phyloP scores from a whole-genome alignment of 1,284 basidiomycete species.

The Heterobasidion annosum region DNA sequence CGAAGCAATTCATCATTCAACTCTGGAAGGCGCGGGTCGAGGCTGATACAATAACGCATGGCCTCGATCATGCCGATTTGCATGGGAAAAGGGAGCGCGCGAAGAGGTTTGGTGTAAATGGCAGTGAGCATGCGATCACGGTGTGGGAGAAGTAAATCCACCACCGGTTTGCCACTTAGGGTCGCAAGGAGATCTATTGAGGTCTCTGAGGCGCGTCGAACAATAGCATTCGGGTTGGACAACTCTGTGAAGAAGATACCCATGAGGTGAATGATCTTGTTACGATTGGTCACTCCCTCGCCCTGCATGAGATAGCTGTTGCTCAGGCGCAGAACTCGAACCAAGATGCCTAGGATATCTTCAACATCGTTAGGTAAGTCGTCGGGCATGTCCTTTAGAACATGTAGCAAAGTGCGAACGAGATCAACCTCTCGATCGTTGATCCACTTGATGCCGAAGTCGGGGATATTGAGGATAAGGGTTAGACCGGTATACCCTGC shows the following conservation, averaged over 20 bases:
- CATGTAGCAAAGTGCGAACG: slow-evolving; percentile 85
- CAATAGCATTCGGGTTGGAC: slow-evolving; percentile 79
- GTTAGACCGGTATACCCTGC: slow-evolving; percentile 83
- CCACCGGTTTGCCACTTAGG: slow-evolving; percentile 63
- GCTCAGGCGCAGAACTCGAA: slow-evolving; percentile 69
- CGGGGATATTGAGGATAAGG: slow-evolving; percentile 65
- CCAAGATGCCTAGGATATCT: slow-evolving; percentile 74
- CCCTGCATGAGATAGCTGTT: slow-evolving; percentile 40
- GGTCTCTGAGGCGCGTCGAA: slow-evolving; percentile 79
- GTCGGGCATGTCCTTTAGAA: slow-evolving; percentile 92
- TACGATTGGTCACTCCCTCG: slow-evolving; percentile 34
- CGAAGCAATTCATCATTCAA: slow-evolving; percentile 90
- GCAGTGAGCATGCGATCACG: slow-evolving; percentile 83
- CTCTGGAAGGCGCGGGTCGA: slow-evolving; percentile 82
- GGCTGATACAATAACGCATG: slow-evolving; percentile 84
- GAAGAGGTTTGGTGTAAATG: slow-evolving; percentile 95
- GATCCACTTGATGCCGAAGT: slow-evolving; percentile 76
- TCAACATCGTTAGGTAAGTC: slow-evolving; percentile 83
- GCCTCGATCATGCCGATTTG: slow-evolving; percentile 99
- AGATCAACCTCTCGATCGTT: slow-evolving; percentile 88
- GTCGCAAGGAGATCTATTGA: slow-evolving; percentile 80
- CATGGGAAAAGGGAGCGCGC: slow-evolving; percentile 91
- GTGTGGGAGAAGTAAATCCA: slow-evolving; percentile 79
- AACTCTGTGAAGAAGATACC: slow-evolving; percentile 89
- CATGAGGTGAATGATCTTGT: slow-evolving; percentile 56